phyloP scores from a whole-genome alignment of 225 moss, liverwort and hornwort species.

The Marchantia polymorpha region DNA sequence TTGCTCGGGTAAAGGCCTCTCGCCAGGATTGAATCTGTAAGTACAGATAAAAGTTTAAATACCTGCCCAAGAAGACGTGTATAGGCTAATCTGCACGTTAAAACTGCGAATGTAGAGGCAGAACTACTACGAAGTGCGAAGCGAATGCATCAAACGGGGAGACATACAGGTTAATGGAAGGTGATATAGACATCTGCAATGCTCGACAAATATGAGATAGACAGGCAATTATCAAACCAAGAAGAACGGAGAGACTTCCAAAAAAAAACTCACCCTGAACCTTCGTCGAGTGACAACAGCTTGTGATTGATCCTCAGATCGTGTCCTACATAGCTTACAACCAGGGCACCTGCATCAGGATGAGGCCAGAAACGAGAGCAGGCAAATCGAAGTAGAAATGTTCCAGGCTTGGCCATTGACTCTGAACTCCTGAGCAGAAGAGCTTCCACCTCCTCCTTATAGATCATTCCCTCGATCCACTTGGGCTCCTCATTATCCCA shows the following conservation, averaged over 20 bases:
- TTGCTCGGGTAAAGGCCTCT: slow-evolving; percentile 38
- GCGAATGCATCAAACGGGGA: neutral
- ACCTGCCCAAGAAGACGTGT: neutral
- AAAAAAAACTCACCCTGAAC: slow-evolving; percentile 54
- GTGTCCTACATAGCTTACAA: slow-evolving; percentile 77
- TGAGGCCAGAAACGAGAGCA: slow-evolving; percentile 92
- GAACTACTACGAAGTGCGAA: neutral
- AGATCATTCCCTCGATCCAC: slow-evolving; percentile 98
- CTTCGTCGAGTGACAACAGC: slow-evolving; percentile 74
- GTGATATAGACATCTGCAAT: neutral
- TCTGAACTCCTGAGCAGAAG: slow-evolving; percentile 51
- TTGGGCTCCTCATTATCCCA: slow-evolving; percentile 89
- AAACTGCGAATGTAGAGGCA: neutral
- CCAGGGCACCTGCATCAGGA: slow-evolving; percentile 93
- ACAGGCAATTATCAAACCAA: neutral
- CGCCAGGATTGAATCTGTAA: slow-evolving; percentile 33
- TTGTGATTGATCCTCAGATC: slow-evolving; percentile 73
- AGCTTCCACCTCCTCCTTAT: slow-evolving; percentile 66
- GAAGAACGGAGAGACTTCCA: neutral
- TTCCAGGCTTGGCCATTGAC: slow-evolving; percentile 61
- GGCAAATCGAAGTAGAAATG: slow-evolving; percentile 81
- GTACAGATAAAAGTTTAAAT: neutral
- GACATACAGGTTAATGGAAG: neutral
- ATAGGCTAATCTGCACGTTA: neutral
- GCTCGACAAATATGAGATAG: neutral